Evolutionary conservation across 2,329 filamentous ascomycete genomes (phyloP), one percentile per base, ranked within the genome.

Genomic region (Domatiomyces globalis): DNA sequence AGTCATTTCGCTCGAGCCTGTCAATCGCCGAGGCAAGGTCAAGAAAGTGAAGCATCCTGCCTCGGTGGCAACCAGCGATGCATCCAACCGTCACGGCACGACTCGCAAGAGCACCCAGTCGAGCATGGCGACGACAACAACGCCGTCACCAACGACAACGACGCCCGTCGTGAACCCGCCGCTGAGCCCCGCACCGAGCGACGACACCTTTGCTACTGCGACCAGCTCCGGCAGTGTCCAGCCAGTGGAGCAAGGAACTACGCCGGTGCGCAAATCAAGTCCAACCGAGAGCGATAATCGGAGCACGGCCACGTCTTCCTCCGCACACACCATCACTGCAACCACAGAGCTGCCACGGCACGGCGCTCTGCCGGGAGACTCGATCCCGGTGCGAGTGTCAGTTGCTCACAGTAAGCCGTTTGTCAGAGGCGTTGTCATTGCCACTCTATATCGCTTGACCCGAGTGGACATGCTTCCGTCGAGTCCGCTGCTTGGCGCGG

Each of bases 401-500:
- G 82, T 98, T 54, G 84, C 87, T 57, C 92, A 96, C 65, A 90
- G 84, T 54, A 94, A 94, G 66, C 78, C 82, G 52, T 49, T 55
- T 51, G 80, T 96, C 62, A 87, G 90, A 70, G 96, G 88, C 64
- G 90, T 92, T 6, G 84, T 96, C 46, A 92, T 96, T 54, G 80
- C 95, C 45, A 96, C 92, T 1, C 72, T 98, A 7, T 95, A 94
- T 65, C 81, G 92, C 45, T 86, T 94, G 66, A 88, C 88, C 20
- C 81, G 87, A 54, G 90, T 96, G 45, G 90, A 98, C 64, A 85
- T 88, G 62, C 78, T 82, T 61, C 80, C 79, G 19, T 73, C 77
- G 7, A 73, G 82, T 51, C 71, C 79, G 3, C 68, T 83, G 29
- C 75, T 74, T 15, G 70, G 79, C 43, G 77, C 79, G 0, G 79